phyloP scores from a whole-genome alignment of 306 rosid species.

The Elaeagnus macrophylla region DNA sequence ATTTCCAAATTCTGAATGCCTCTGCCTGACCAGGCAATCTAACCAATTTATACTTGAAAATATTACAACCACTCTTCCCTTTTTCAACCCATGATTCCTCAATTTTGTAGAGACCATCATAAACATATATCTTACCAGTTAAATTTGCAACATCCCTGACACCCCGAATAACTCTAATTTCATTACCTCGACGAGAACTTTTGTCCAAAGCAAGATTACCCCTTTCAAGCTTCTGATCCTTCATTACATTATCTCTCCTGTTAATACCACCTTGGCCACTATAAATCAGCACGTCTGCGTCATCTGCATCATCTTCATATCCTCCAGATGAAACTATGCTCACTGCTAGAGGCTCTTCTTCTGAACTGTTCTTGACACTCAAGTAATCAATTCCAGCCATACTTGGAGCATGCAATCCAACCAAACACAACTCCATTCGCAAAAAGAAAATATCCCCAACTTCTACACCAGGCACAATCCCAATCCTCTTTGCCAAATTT shows the following conservation, averaged over 20 bases:
- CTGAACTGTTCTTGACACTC: slow-evolving; percentile 25
- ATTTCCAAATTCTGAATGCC: slow-evolving; percentile 43
- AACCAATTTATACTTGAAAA: slow-evolving; percentile 56
- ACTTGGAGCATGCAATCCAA: slow-evolving; percentile 55
- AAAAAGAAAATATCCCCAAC: slow-evolving; percentile 59
- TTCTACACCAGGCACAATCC: slow-evolving; percentile 53
- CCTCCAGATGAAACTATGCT: slow-evolving; percentile 61
- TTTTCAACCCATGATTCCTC: slow-evolving; percentile 48
- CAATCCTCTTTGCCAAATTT: slow-evolving; percentile 43
- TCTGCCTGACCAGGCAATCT: slow-evolving; percentile 49
- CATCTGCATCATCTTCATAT: slow-evolving; percentile 43
- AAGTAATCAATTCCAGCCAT: slow-evolving; percentile 63
- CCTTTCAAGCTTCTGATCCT: slow-evolving; percentile 66
- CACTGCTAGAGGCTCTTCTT: slow-evolving; percentile 48
- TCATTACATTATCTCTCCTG: slow-evolving; percentile 34
- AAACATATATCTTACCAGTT: slow-evolving; percentile 45
- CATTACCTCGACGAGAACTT: slow-evolving; percentile 37
- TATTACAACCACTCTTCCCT: slow-evolving; percentile 45
- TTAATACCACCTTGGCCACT: slow-evolving; percentile 59
- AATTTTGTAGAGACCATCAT: slow-evolving; percentile 57
- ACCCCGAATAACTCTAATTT: slow-evolving; percentile 57
- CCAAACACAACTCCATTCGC: slow-evolving; percentile 46
- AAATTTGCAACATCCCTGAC: slow-evolving; percentile 27
- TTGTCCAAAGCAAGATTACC: slow-evolving; percentile 63
- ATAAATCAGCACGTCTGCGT: slow-evolving; percentile 44